A percentile compares a stretch with the other conserved stretches of the same genome.
Evolutionary conservation across 2,329 filamentous ascomycete species (phyloP).

Genomic region (Lomentospora prolificans): DNA sequence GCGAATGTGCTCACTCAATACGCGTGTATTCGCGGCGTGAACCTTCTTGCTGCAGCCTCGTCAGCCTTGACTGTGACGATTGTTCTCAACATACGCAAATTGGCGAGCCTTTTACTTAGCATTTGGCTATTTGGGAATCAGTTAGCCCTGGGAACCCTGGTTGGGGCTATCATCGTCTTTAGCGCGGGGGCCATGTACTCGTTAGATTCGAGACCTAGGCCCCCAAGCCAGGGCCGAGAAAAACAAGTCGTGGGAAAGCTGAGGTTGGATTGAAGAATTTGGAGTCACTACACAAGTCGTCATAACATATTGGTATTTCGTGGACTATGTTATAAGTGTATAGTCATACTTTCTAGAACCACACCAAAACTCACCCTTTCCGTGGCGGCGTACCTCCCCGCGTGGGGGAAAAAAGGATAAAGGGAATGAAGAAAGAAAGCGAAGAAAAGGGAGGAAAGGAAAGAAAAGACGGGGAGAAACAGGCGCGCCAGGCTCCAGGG

Average conservation of each 20-base stretch:
- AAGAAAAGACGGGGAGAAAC: no score
- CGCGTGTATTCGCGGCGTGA: conserved; percentile 90
- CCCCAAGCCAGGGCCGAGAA: background rate
- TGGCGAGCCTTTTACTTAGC: conserved; percentile 82
- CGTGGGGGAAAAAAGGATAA: no score
- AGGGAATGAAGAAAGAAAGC: no score
- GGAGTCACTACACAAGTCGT: no score
- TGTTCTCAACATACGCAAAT: conserved; percentile 87
- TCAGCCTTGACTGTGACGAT: conserved; percentile 94
- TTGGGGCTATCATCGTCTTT: conserved; percentile 81
- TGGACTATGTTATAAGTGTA: no score
- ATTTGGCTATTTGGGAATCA: conserved; percentile 91
- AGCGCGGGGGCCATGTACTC: conserved; percentile 85
- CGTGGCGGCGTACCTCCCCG: no score
- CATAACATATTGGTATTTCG: no score
- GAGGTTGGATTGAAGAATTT: conserved; percentile 1
- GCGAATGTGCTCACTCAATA: conserved; percentile 86
- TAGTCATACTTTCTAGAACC: background rate
- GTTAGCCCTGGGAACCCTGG: conserved; percentile 63
- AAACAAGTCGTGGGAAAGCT: conserved; percentile 9
- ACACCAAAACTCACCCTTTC: no score
- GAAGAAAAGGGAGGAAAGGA: no score
- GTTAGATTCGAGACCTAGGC: conserved; percentile 45
- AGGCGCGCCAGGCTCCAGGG: no score
- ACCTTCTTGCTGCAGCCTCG: conserved; percentile 78